Evolutionary conservation across 1,284 basidiomycete genomes (phyloP).

Genomic region (Ustilago xerochloae): DNA sequence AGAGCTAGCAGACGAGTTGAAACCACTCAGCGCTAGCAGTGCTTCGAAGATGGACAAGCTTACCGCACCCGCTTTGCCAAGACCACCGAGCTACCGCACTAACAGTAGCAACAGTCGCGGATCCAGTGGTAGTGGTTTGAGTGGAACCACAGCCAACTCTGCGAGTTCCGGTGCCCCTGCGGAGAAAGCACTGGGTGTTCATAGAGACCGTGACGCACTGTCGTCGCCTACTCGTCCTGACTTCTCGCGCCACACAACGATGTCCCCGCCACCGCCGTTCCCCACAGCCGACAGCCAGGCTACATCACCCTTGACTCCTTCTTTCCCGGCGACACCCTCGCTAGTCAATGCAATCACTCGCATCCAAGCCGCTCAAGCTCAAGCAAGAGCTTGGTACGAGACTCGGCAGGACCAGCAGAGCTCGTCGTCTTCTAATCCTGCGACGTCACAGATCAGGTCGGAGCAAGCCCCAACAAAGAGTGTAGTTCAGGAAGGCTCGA

Average conservation of each 20-base stretch:
- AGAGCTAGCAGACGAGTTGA: conserved; percentile 24
- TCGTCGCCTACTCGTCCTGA: conserved; percentile 22
- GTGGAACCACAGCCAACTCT: conserved; percentile 16
- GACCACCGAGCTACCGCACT: conserved; percentile 48
- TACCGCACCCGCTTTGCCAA: conserved; percentile 11
- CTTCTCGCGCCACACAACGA: conserved; percentile 14
- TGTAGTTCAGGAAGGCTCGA: neutral
- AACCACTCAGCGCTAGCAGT: conserved; percentile 18
- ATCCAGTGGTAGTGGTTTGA: conserved; percentile 14
- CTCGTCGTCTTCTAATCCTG: neutral
- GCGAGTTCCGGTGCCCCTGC: neutral
- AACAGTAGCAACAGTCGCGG: conserved; percentile 32
- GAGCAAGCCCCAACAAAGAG: neutral
- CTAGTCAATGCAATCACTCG: conserved; percentile 60
- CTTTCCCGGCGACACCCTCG: conserved; percentile 55
- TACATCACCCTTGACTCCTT: conserved; percentile 6
- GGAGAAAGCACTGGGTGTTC: conserved; percentile 22
- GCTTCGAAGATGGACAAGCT: conserved; percentile 14
- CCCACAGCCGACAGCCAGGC: neutral
- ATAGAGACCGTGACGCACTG: conserved; percentile 19
- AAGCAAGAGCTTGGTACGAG: conserved; percentile 49
- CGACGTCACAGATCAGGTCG: neutral
- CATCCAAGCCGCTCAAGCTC: conserved; percentile 59
- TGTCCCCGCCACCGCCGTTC: conserved; percentile 35
- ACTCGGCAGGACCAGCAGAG: conserved; percentile 11